A percentile compares a stretch with the other conserved stretches of the same genome.
Conservation (phyloP, 2,329 filamentous ascomycete species). For the Magnaporthales sp. region DNA sequence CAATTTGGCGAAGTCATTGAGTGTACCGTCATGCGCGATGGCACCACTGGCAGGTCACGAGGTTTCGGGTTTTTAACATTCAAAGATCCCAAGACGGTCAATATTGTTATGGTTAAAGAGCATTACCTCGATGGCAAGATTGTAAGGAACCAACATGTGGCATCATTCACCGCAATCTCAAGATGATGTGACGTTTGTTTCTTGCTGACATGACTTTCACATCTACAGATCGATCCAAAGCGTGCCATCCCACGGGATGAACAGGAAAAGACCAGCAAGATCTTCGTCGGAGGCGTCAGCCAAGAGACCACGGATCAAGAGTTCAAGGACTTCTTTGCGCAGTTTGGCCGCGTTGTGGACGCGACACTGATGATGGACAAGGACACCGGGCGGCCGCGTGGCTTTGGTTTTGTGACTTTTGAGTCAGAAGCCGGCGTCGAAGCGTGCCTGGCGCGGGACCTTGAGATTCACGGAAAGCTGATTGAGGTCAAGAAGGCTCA, state of each 20-base stretch:
- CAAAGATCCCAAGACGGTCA: conserved; percentile 94
- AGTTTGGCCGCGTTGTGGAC: conserved; percentile 93
- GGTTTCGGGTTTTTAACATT: conserved; percentile 98
- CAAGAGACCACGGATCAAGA: conserved; percentile 95
- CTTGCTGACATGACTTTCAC: background rate
- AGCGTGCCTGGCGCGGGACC: conserved; percentile 71
- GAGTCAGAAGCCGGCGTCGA: conserved; percentile 94
- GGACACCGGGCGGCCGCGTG: conserved; percentile 91
- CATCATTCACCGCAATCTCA: background rate
- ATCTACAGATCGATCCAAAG: conserved; percentile 89
- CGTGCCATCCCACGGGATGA: conserved; percentile 94
- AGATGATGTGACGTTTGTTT: background rate
- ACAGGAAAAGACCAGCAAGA: conserved; percentile 97
- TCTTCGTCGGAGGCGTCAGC: conserved; percentile 95
- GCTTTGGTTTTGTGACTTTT: conserved; percentile 97
- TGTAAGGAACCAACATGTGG: conserved; percentile 43
- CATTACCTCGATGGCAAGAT: conserved; percentile 98
- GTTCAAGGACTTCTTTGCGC: conserved; percentile 93
- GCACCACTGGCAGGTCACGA: conserved; percentile 82
- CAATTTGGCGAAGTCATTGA: conserved; percentile 96
- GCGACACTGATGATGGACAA: conserved; percentile 99
- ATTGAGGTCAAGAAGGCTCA: conserved; percentile 99
- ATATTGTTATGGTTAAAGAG: conserved; percentile 99
- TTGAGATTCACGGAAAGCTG: conserved; percentile 90
- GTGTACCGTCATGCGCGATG: conserved; percentile 99